A percentile compares a stretch with the other conserved stretches of the same genome.
Evolutionary conservation across 495 filamentous ascomycete genomes (phyloP).

Genomic region (Penicillium flavigenum): DNA sequence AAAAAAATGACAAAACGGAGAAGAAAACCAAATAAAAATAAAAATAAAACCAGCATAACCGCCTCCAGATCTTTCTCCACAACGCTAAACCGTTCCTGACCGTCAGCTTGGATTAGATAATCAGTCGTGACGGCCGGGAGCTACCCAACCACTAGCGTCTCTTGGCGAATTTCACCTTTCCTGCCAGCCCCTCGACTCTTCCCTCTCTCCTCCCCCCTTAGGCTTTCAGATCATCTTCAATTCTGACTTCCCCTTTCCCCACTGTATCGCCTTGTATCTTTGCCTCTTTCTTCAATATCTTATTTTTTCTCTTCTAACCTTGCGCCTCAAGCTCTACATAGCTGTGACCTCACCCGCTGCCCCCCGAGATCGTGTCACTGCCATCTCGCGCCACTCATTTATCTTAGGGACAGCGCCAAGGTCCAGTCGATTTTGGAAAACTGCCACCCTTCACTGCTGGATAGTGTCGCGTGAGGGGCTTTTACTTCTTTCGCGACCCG

Average conservation of each 20-base stretch:
- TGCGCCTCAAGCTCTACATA: constrained; percentile 3
- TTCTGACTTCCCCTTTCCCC: constrained; percentile 17
- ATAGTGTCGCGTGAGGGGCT: constrained; percentile 9
- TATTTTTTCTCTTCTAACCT: constrained; percentile 8
- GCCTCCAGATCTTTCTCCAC: constrained; percentile 46
- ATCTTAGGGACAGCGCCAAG: constrained; percentile 12
- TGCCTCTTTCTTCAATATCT: constrained; percentile 3
- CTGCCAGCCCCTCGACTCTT: constrained; percentile 51
- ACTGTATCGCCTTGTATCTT: constrained; percentile 10
- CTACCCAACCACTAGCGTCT: constrained; percentile 51
- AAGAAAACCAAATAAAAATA: constrained; percentile 15
- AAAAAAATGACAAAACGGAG: background rate
- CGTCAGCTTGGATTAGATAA: constrained; percentile 35
- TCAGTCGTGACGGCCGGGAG: constrained; percentile 40
- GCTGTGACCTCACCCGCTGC: background rate
- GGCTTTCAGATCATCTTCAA: constrained; percentile 25
- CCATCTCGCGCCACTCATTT: constrained; percentile 10
- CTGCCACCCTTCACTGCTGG: constrained; percentile 7
- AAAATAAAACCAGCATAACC: constrained; percentile 21
- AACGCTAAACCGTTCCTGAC: constrained; percentile 39
- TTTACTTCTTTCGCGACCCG: background rate
- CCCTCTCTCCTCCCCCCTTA: constrained; percentile 31
- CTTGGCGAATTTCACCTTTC: constrained; percentile 49
- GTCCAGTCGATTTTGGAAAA: constrained; percentile 10
- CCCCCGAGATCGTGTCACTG: constrained; percentile 8